Percentiles rank a stretch among this genome's conserved stretches.
Evolutionary conservation across 768 basidiomycete genomes (phyloP).

Genomic region (Lentinula raphanica): DNA sequence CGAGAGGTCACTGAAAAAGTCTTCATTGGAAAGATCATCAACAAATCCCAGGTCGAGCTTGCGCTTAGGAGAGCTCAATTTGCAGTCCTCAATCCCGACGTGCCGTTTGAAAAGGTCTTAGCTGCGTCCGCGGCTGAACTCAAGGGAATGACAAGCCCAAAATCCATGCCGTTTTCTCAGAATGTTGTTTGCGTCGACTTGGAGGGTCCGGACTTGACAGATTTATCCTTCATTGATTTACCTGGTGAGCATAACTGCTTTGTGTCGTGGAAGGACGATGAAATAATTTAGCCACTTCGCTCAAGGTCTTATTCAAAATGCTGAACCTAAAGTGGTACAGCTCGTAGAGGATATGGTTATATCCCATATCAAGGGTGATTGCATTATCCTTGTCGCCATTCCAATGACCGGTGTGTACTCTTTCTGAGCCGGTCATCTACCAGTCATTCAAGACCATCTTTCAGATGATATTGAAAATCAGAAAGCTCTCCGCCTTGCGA

Average conservation of each 20-base stretch:
- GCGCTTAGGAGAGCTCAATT: slow-evolving; percentile 43
- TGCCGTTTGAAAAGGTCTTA: slow-evolving; percentile 15
- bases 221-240: slow-evolving; percentile 35
- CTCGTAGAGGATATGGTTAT: slow-evolving; percentile 46
- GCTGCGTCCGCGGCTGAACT: background rate
- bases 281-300: background rate
- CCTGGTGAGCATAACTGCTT: slow-evolving; percentile 22
- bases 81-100: slow-evolving; percentile 34
- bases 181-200: slow-evolving; percentile 39
- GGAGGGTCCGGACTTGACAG: slow-evolving; percentile 31
- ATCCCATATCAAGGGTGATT: slow-evolving; percentile 45
- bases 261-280: background rate
- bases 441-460: no score
- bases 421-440: background rate
- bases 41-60: slow-evolving; percentile 35
- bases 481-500: slow-evolving; percentile 44
- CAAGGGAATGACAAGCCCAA: background rate
- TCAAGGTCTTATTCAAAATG: slow-evolving; percentile 46
- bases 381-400: slow-evolving; percentile 47
- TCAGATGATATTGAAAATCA: slow-evolving; percentile 59
- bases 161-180: slow-evolving; percentile 26
- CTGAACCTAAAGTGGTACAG: slow-evolving; percentile 33
- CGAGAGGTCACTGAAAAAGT: slow-evolving; percentile 12
- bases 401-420: slow-evolving; percentile 45
- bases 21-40: slow-evolving; percentile 20